phyloP scores from a whole-genome alignment of 768 basidiomycete genomes.

The Tylopilus intermedius region DNA sequence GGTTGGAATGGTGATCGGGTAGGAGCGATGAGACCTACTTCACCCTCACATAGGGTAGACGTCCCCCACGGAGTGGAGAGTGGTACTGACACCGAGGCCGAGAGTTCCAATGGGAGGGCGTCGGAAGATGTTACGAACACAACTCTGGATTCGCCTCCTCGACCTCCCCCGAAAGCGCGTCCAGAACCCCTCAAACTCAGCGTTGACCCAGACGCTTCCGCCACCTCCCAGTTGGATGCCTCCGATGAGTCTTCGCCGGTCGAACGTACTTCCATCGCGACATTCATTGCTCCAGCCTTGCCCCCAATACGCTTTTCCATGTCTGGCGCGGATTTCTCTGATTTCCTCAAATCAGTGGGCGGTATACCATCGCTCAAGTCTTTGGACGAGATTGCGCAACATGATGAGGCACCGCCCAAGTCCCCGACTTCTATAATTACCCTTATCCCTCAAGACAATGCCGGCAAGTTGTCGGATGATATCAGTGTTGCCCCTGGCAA shows the following conservation, averaged over 20 bases:
- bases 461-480: background rate
- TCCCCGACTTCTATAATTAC: slow-evolving; percentile 21
- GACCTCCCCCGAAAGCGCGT: slow-evolving; percentile 41
- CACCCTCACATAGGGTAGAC: slow-evolving; percentile 61
- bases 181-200: slow-evolving; percentile 29
- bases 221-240: slow-evolving; percentile 31
- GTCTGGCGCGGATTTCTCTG: slow-evolving; percentile 76
- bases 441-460: slow-evolving; percentile 9
- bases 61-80: slow-evolving; percentile 72
- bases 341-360: slow-evolving; percentile 58
- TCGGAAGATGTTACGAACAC: slow-evolving; percentile 24
- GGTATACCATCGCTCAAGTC: slow-evolving; percentile 44
- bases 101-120: slow-evolving; percentile 38
- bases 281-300: slow-evolving; percentile 81
- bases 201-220: slow-evolving; percentile 13
- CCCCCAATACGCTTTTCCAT: slow-evolving; percentile 92
- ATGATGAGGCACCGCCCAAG: slow-evolving; percentile 33
- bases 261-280: slow-evolving; percentile 62
- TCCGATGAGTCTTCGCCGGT: slow-evolving; percentile 61
- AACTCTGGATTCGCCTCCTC: slow-evolving; percentile 33
- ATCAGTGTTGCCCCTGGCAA: background rate
- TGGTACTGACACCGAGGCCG: slow-evolving; percentile 66
- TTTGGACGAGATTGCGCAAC: slow-evolving; percentile 42
- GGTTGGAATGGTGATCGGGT: slow-evolving; percentile 21
- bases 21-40: slow-evolving; percentile 37